Base-by-base conservation (phyloP, 1,139 yeast species). In the Protomyces gravidus region DNA sequence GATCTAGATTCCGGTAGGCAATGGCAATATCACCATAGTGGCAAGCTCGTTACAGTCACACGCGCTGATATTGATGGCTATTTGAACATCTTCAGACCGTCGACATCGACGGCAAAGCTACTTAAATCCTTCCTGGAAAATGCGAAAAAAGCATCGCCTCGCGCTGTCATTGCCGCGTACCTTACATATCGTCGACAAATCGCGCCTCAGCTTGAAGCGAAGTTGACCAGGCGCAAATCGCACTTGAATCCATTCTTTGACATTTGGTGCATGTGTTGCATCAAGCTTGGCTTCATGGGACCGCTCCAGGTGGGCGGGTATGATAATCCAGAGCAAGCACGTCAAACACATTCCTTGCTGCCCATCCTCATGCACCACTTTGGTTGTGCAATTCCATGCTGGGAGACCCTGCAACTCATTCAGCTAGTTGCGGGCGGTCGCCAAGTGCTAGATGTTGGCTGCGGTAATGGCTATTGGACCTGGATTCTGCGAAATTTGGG, bases 291-390 rank as follows among this genome's bases (percentile, higher is more conserved):
- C 21, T 53, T 53, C 39, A n/a, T 53, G 33, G 58, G 58, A 25
- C 58, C 58, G 23, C 40, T 53, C 19, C 40, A 32, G 4, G 27
- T 21, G 11, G 27, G 33, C n/a, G 25, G 45, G 19, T 53, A 53
- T 26, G 36, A 40, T 28, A 46, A 46, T 39, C 58, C 58, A 5
- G 13, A 7, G n/a, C 5, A 23, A 21, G 40, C 51, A 3, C 28
- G 36, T 2, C 58, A 45, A 15, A 19, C 51, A 17, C 58, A 53
- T 25, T 33, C 58, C 13, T 26, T 53, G 33, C 21, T 53, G 47
- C 58, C 58, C n/a, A 32, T 53, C 33, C 46, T 53, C 17, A 53
- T 53, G 58, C 58, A 53, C 21, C 58, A 53, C 27, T 53, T 53
- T 23, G 58, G 58, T 26, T 53, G 58, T 27, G 58, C 51, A 15